Conservation (phyloP, 2,329 filamentous ascomycete species). For the Polychaeton citri region DNA sequence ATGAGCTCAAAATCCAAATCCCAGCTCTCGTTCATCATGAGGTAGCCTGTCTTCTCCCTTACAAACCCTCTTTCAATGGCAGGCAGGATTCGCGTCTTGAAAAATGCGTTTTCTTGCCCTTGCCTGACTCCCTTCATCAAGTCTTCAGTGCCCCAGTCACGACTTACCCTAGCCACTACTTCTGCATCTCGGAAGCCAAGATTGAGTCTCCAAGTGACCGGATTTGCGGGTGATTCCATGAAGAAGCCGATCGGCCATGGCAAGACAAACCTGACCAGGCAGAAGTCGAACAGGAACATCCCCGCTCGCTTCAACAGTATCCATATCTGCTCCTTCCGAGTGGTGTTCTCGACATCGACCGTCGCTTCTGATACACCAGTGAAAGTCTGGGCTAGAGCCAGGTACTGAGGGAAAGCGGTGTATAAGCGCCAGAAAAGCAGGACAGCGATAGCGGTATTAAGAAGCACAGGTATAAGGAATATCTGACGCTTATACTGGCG, state of each 20-base stretch:
- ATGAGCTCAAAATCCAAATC: conserved; percentile 78
- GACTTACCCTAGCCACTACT: conserved; percentile 66
- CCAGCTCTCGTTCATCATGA: conserved; percentile 75
- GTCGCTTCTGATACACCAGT: conserved; percentile 52
- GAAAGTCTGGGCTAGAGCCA: conserved; percentile 48
- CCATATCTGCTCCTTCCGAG: conserved; percentile 43
- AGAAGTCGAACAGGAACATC: conserved; percentile 63
- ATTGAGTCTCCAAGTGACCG: conserved; percentile 57
- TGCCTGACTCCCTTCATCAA: conserved; percentile 40
- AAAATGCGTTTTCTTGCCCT: conserved; percentile 39
- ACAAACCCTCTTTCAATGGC: conserved; percentile 57
- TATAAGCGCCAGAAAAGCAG: conserved; percentile 57
- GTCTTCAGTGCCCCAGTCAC: conserved; percentile 54
- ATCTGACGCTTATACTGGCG: conserved; percentile 64
- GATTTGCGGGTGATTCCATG: conserved; percentile 48
- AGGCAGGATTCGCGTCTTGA: conserved; percentile 49
- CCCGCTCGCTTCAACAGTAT: conserved; percentile 47
- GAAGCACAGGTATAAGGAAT: conserved; percentile 62
- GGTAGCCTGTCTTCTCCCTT: conserved; percentile 69
- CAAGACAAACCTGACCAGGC: conserved; percentile 29
- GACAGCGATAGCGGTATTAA: conserved; percentile 56
- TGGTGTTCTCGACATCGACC: conserved; percentile 44
- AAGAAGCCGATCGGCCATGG: conserved; percentile 40
- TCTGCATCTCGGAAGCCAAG: conserved; percentile 69
- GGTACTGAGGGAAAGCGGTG: conserved; percentile 60